Evolutionary conservation across 352 stramenopile species (phyloP), one percentile per base, ranked within the genome.

Genomic region (Phytophthora pistaciae): DNA sequence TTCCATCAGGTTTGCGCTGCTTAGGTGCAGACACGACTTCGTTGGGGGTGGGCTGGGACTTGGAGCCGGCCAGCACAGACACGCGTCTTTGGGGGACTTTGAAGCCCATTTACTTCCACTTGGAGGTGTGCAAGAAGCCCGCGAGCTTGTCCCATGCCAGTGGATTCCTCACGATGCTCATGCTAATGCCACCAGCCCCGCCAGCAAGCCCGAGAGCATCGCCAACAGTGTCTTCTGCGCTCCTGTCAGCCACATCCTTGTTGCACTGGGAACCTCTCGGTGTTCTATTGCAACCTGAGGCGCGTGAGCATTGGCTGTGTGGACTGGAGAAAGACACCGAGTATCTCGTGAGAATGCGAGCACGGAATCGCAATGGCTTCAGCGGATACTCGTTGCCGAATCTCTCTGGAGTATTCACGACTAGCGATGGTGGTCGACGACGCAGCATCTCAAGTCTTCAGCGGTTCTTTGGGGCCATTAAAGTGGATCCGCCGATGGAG

Each of bases 71-170:
- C 9, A 71, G 66, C 9, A 60, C 54, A 3, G 73, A 91, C 29
- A 25, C 61, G 6, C 55, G 64, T 7, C 56, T 91, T 8, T 60
- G 56, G 27, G 77, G 82, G 27, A 68, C 74, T 3, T 61, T 93
- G 13, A 70, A 84, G 13, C 82, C 82, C 4, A 66, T 79, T 4
- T 86, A 78, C 64, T 80, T 89, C 21, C 80, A 90, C 21, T 29
- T 93, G 57, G 85, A 93, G 64, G 84, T 82, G 33, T 90, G 80
- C 66, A 88, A 87, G 29, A 88, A 87, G 25, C 84, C 85, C 14
- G 63, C 60, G 3, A 80, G 82, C 11, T 23, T 93, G 7, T 74
- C 83, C 3, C 70, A 72, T 23, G 75, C 80, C 3, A 88, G 77
- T 33, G 74, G 76, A 0, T 74, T 93, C 27, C 66, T 93, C 2